phyloP scores from a whole-genome alignment of 2,329 filamentous ascomycete species.

The Aureobasidium uvarum region DNA sequence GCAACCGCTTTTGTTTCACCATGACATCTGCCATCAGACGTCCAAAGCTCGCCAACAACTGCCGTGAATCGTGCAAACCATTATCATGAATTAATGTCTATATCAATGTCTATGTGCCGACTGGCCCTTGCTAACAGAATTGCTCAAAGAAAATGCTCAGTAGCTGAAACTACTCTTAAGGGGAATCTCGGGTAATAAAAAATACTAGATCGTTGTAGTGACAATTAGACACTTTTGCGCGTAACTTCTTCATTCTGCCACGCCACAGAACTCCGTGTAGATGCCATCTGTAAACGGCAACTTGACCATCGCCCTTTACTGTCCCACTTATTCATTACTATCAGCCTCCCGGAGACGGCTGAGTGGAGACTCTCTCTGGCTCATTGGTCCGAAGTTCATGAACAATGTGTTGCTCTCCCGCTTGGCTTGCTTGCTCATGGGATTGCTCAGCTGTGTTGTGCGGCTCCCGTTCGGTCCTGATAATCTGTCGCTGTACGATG shows the following conservation, averaged over 20 bases:
- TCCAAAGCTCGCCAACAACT: not conserved
- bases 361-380: slow-evolving; percentile 8
- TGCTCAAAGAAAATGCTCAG: not conserved
- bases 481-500: not conserved
- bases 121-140: not conserved
- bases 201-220: not conserved
- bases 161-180: not conserved
- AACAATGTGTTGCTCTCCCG: slow-evolving; percentile 24
- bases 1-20: not conserved
- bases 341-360: slow-evolving; percentile 17
- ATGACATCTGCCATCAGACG: not conserved
- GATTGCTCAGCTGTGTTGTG: slow-evolving; percentile 5
- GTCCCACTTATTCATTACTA: not conserved
- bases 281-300: too few relatives aligned
- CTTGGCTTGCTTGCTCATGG: slow-evolving; percentile 25
- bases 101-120: not conserved
- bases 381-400: slow-evolving; percentile 20
- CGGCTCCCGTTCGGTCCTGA: not conserved
- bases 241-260: not conserved
- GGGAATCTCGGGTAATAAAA: slow-evolving; percentile 3
- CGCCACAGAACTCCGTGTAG: not conserved
- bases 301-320: too few relatives aligned
- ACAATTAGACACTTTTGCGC: not conserved
- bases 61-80: not conserved
- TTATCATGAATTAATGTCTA: not conserved